phyloP scores from a whole-genome alignment of 2,329 filamentous ascomycete species.

The Cladosporium austrohemisphaericum region DNA sequence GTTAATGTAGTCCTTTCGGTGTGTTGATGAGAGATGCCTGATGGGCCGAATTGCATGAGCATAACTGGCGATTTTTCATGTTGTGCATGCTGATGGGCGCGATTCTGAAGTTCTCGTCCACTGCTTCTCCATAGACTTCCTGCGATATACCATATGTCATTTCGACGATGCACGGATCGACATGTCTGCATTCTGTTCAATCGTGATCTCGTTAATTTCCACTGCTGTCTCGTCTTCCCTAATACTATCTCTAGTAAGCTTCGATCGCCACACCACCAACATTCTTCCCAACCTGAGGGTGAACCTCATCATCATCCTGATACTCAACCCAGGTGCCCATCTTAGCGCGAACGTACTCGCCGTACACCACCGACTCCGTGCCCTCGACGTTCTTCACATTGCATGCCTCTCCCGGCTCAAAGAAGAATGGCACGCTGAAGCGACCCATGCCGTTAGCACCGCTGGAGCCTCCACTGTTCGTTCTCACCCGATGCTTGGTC shows the following conservation, averaged over 20 bases:
- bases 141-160: neutral
- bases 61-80: too few species aligned
- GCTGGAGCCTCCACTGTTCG: constrained; percentile 12
- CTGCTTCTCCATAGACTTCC: neutral
- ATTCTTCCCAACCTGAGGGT: neutral
- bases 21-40: too few species aligned
- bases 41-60: too few species aligned
- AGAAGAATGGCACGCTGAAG: constrained; percentile 48
- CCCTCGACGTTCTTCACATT: constrained; percentile 38
- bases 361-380: constrained; percentile 36
- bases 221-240: neutral
- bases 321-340: constrained; percentile 46
- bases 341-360: constrained; percentile 41
- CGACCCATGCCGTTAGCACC: constrained; percentile 31
- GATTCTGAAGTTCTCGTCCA: neutral
- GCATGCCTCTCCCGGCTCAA: constrained; percentile 44
- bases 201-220: too few species aligned
- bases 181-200: too few species aligned
- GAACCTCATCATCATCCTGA: constrained; percentile 28
- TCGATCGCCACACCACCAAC: constrained; percentile 2
- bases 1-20: too few species aligned
- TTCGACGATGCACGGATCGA: too few species aligned
- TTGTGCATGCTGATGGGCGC: neutral
- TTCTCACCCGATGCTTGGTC: constrained; percentile 44
- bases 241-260: constrained; percentile 3